Base-by-base conservation (phyloP, 2,329 filamentous ascomycete genomes). In the Arthrobotrys iridis region DNA sequence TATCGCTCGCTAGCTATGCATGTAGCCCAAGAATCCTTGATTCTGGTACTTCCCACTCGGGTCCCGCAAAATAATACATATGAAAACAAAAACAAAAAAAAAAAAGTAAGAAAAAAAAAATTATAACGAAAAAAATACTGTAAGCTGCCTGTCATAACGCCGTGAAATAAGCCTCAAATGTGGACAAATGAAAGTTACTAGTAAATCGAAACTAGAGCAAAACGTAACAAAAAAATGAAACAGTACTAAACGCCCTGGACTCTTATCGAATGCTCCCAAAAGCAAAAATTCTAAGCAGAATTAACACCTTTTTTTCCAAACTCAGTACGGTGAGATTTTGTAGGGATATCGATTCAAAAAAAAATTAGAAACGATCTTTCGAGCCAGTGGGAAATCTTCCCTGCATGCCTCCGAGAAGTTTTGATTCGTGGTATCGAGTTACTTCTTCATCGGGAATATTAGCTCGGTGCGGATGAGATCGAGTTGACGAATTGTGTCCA, bases 1-100 rank as follows among this genome's bases (percentile, higher is more conserved):
- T 37, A 62, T 55, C 41, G 30, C 30, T 71, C 66, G 66, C 66
- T 71, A 64, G 66, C 58, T 71, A 71, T 71, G 66, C 66, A 71
- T 15, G 35, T 26, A 59, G 41, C n/a, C 28, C 46, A 18, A 55
- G 50, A 55, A 55, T 10, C 8, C n/a, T 28, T 22, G 30, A 55
- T 55, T 55, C 50, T 35, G 50, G 50, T 30, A 55, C 22, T 37
- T 55, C 50, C 50, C 35, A 18, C 50, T 24, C 35, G 37, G 37
- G 15, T 30, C 28, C 50, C 50, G 35, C 20, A 55, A 35, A 18
- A 55, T 37, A 55, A 24, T 55, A 55, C 30, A 55, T 10, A 37
- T 55, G 50, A 37, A 55, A 55, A 5, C 4, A 33, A 11, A 55
- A 67, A 28, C 28, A 59, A 20, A 26, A 52, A 35, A 18, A 46